phyloP scores from a whole-genome alignment of 805 yeast genomes.

The Teunomyces funiuensis region DNA sequence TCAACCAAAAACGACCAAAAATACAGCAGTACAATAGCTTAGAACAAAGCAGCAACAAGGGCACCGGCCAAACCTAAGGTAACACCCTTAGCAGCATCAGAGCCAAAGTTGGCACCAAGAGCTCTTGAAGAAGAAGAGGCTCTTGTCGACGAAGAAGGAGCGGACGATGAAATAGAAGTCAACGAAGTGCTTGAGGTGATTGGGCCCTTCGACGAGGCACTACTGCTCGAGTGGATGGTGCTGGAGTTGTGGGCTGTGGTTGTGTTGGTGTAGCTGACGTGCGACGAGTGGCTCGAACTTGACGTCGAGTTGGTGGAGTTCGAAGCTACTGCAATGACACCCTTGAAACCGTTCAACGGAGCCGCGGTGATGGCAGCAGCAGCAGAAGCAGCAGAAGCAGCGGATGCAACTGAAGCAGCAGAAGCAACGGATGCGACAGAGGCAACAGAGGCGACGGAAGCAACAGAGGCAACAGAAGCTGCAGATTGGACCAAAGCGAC shows the following conservation, averaged over 20 bases:
- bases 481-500: slow-evolving; percentile 22
- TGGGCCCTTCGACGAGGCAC: slow-evolving; percentile 6
- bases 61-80: slow-evolving; percentile 27
- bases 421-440: slow-evolving; percentile 18
- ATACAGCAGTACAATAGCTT: not conserved
- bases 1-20: not conserved
- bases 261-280: slow-evolving; percentile 11
- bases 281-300: slow-evolving; percentile 18
- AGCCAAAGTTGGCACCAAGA: slow-evolving; percentile 29
- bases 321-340: slow-evolving; percentile 42
- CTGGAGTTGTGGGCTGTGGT: slow-evolving; percentile 9
- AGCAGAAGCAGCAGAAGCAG: slow-evolving; percentile 21
- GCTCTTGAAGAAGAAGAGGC: slow-evolving; percentile 31
- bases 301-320: slow-evolving; percentile 26
- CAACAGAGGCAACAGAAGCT: slow-evolving; percentile 19
- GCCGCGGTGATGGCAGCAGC: slow-evolving; percentile 11
- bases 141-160: slow-evolving; percentile 20
- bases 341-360: slow-evolving; percentile 27
- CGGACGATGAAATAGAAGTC: slow-evolving; percentile 15
- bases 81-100: slow-evolving; percentile 23
- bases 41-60: slow-evolving; percentile 36
- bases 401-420: slow-evolving; percentile 18
- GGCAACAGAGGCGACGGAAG: slow-evolving; percentile 16
- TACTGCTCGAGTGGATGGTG: slow-evolving; percentile 7
- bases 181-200: slow-evolving; percentile 13